Conservation (phyloP, 2,329 filamentous ascomycete species). For the Juglanconis oblonga region DNA sequence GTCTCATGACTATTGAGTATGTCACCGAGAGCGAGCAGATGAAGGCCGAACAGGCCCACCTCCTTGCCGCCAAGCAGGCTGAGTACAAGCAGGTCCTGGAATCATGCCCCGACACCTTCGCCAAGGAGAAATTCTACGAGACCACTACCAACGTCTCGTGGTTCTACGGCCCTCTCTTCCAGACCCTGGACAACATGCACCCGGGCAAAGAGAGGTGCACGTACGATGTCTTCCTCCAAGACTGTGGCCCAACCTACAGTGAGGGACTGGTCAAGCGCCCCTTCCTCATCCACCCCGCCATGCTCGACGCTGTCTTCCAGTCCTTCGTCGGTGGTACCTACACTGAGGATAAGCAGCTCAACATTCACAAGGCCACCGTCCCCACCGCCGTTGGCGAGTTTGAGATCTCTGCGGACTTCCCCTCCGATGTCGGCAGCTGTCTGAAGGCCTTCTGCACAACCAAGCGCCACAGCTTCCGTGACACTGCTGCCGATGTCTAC, state of each 20-base stretch:
- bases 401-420: conserved; percentile 14
- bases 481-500: conserved; percentile 9
- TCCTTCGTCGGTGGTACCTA: conserved; percentile 11
- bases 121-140: conserved; percentile 15
- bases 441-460: conserved; percentile 13
- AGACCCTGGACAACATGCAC: conserved; percentile 39
- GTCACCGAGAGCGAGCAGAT: conserved; percentile 14
- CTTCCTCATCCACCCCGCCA: conserved; percentile 55
- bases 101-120: conserved; percentile 14
- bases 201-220: conserved; percentile 34
- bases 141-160: conserved; percentile 12
- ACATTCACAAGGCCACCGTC: conserved; percentile 13
- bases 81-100: conserved; percentile 10
- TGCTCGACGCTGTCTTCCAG: conserved; percentile 56
- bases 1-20: conserved; percentile 15
- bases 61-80: conserved; percentile 5
- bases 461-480: conserved; percentile 12
- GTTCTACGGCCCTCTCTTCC: conserved; percentile 46
- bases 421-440: conserved; percentile 10
- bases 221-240: conserved; percentile 39
- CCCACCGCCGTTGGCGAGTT: conserved; percentile 13
- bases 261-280: conserved; percentile 46
- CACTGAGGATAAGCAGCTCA: conserved; percentile 8
- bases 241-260: conserved; percentile 52
- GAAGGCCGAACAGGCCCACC: conserved; percentile 6